Evolutionary conservation across 2,329 filamentous ascomycete species (phyloP).

Genomic region (Monosporascus sp.): DNA sequence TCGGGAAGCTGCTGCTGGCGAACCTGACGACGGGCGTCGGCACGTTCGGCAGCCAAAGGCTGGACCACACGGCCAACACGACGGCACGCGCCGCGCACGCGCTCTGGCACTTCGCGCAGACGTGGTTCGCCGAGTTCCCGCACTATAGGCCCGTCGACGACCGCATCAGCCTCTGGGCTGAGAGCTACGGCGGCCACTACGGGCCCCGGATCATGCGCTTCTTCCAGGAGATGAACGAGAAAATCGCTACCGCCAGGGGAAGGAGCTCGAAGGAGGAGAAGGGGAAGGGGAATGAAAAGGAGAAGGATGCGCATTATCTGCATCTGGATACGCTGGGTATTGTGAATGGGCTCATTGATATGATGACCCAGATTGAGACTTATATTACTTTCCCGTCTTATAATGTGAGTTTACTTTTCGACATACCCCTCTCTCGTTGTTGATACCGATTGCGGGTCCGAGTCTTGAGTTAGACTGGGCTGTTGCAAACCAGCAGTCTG

Average conservation of each 20-base stretch:
- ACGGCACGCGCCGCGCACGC: slow-evolving; percentile 51
- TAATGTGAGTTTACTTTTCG: slow-evolving; percentile 31
- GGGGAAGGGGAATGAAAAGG: background rate
- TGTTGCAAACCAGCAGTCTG: too few relatives aligned
- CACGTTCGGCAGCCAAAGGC: slow-evolving; percentile 53
- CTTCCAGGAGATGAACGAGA: slow-evolving; percentile 56
- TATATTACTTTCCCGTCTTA: slow-evolving; percentile 25
- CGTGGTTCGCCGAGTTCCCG: slow-evolving; percentile 53
- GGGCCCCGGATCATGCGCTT: slow-evolving; percentile 57
- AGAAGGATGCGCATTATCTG: slow-evolving; percentile 22
- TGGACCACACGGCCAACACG: slow-evolving; percentile 46
- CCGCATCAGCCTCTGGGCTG: slow-evolving; percentile 54
- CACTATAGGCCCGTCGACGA: slow-evolving; percentile 46
- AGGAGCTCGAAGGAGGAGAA: background rate
- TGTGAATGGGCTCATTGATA: slow-evolving; percentile 66
- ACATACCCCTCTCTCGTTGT: background rate
- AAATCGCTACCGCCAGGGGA: slow-evolving; percentile 40
- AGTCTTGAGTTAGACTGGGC: too few relatives aligned
- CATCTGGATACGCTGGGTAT: slow-evolving; percentile 61
- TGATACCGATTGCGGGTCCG: too few relatives aligned
- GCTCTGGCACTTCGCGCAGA: slow-evolving; percentile 61
- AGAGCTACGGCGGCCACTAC: slow-evolving; percentile 67
- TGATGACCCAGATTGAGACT: slow-evolving; percentile 45
- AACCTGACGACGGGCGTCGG: slow-evolving; percentile 8
- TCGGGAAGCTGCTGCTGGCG: slow-evolving; percentile 11